Base-by-base conservation (phyloP, 75 land plant species). In the Cunninghamia lanceolata region DNA sequence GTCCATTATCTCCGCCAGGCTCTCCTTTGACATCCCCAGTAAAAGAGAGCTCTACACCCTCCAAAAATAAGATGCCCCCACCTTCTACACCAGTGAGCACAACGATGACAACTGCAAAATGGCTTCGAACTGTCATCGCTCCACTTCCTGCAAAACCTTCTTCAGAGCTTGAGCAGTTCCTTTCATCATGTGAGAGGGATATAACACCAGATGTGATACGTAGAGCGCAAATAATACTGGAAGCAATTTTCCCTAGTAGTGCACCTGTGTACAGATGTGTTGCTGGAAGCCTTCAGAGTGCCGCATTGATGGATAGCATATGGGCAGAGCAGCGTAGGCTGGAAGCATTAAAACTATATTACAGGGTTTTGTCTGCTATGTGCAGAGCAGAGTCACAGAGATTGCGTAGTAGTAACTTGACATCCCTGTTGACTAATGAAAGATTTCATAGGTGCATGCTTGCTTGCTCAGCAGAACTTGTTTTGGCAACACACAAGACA, bases 361-460 rank as follows among this genome's bases (percentile, higher is more conserved):
- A 92, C 79, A 94, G 95, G 86, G 99, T 98, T 86, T 74, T 98
- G 86, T 93, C 90, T 74, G 91, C 97, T 36, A 95, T 98, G 92
- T 98, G 99, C 86, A 92, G 86, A 38, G 94, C 95, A 38, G 99
- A 98, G 85, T 88, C 96, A 39, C 92, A 92, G 40, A 87, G 91
- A 40, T 83, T 92, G 75, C 91, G 92, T 66, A 93, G 88, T 43
- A 89, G 85, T 43, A 98, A 98, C 89, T 89, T 98, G 36, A 93
- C 99, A 79, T 87, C 99, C 21, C 88, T 98, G 46, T 87, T 98
- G 83, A 87, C 92, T 40, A 98, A 96, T 91, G 99, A 98, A 86
- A 92, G 99, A 80, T 98, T 98, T 84, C 99, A 98, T 83, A 89
- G 99, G 47, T 98, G 99, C 89, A 96, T 96, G 99, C 95, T 98